A percentile compares a stretch with the other conserved stretches of the same genome.
Conservation (phyloP, 345 rosid genomes). For the Kandelia obovata region DNA sequence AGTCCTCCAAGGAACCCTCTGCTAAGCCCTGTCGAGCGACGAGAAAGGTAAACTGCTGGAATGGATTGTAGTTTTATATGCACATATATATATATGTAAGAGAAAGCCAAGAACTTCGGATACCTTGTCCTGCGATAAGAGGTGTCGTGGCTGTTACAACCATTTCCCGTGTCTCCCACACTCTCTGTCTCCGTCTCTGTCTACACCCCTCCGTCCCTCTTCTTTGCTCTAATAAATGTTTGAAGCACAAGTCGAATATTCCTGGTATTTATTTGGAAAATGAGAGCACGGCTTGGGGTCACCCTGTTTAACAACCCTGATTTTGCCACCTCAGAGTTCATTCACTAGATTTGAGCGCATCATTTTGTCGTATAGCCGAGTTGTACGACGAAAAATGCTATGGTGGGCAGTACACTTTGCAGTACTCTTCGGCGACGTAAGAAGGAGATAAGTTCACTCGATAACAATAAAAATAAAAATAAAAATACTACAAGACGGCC, state of each 20-base stretch:
- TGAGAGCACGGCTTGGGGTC: too few species aligned
- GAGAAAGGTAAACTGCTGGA: neutral
- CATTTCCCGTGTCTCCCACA: neutral
- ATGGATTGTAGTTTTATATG: neutral
- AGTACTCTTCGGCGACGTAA: neutral
- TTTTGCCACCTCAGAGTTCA: slow-evolving; percentile 4
- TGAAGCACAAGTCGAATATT: too few species aligned
- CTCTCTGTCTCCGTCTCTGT: neutral
- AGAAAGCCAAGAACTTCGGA: neutral
- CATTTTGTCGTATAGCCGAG: neutral
- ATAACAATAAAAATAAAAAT: too few species aligned
- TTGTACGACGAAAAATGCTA: neutral
- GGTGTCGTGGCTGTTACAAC: too few species aligned
- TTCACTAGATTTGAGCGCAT: neutral
- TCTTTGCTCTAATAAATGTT: neutral
- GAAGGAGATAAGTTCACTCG: too few species aligned
- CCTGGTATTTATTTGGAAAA: too few species aligned
- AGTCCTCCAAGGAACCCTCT: neutral
- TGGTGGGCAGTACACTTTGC: too few species aligned
- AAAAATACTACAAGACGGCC: too few species aligned
- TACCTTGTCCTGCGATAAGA: too few species aligned
- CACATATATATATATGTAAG: too few species aligned
- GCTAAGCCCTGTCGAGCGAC: neutral
- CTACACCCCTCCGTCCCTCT: neutral
- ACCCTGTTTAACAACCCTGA: neutral